These are phyloP conservation scores for Emiliania huxleyi DNA, from an alignment of 78 protist species.

Conservation along the genomic window DNA sequence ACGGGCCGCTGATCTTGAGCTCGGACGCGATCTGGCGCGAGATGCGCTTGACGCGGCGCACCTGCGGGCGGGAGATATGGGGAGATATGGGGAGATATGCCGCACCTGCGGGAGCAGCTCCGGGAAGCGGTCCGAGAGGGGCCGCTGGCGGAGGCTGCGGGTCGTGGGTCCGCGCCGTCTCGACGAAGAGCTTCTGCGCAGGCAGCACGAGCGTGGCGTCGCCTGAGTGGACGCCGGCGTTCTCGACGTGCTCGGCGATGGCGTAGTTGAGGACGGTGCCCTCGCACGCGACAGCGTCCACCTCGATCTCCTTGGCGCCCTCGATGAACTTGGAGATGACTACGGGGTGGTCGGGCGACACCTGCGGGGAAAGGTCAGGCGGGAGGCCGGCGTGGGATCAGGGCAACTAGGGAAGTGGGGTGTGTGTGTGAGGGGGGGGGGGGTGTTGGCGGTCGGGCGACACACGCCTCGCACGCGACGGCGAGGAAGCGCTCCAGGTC, in stretches of 20 bases:
- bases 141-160: too few species aligned
- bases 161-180: too few species aligned
- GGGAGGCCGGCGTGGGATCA: too few species aligned
- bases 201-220: conserved; percentile 96
- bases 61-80: too few species aligned
- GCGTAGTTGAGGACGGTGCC: conserved; percentile 69
- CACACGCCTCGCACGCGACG: conserved; percentile 2
- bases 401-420: too few species aligned
- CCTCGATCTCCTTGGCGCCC: conserved; percentile 94
- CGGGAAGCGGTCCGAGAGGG: neutral
- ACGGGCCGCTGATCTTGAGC: conserved; percentile 89
- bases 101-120: too few species aligned
- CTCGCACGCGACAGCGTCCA: conserved; percentile 60
- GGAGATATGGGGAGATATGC: too few species aligned
- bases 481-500: conserved; percentile 80
- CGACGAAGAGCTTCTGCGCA: conserved; percentile 50
- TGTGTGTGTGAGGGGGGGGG: too few species aligned
- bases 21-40: conserved; percentile 74
- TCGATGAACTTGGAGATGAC: conserved; percentile 90
- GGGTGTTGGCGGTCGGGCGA: too few species aligned
- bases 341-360: conserved; percentile 82
- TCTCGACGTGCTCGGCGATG: conserved; percentile 96
- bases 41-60: conserved; percentile 52
- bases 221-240: conserved; percentile 98
- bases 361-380: too few species aligned